Evolutionary conservation across 495 filamentous ascomycete genomes (phyloP).

Genomic region (Hypoxylon lienhwacheense): DNA sequence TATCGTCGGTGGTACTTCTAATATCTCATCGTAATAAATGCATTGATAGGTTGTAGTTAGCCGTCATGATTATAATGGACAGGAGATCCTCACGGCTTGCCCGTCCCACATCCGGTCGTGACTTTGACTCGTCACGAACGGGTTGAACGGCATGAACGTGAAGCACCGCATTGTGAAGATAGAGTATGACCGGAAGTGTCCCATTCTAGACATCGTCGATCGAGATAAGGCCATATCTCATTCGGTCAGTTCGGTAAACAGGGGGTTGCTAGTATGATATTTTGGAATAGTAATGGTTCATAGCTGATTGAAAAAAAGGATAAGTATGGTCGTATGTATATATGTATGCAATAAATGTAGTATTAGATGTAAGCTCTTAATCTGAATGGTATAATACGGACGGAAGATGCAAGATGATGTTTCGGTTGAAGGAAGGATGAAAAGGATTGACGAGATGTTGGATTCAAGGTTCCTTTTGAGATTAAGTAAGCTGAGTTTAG

Average conservation of each 20-base stretch:
- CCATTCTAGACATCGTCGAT: conserved; percentile 24
- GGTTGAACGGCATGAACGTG: conserved; percentile 9
- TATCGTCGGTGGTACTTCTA: too few species aligned
- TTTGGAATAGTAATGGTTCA: conserved; percentile 10
- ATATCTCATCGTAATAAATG: not conserved
- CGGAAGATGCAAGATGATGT: conserved; percentile 5
- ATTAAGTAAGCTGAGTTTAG: conserved; percentile 22
- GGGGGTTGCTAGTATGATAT: conserved; percentile 19
- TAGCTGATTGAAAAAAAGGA: not conserved
- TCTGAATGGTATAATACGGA: not conserved
- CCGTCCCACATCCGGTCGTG: conserved; percentile 17
- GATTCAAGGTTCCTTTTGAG: conserved; percentile 27
- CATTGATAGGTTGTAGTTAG: conserved; percentile 2
- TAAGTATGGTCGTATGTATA: not conserved
- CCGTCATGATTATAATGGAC: too few species aligned
- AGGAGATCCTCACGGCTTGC: conserved; percentile 14
- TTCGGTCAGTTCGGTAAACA: conserved; percentile 26
- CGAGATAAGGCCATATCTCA: conserved; percentile 11
- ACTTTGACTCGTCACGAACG: conserved; percentile 8
- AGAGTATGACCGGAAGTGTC: conserved; percentile 6
- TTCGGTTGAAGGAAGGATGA: conserved; percentile 17
- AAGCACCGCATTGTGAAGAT: conserved; percentile 12
- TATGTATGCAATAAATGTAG: not conserved
- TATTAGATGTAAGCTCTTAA: not conserved
- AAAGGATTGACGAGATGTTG: conserved; percentile 23